phyloP scores from a whole-genome alignment of 2,329 filamentous ascomycete species.

The Beauveria bassiana region DNA sequence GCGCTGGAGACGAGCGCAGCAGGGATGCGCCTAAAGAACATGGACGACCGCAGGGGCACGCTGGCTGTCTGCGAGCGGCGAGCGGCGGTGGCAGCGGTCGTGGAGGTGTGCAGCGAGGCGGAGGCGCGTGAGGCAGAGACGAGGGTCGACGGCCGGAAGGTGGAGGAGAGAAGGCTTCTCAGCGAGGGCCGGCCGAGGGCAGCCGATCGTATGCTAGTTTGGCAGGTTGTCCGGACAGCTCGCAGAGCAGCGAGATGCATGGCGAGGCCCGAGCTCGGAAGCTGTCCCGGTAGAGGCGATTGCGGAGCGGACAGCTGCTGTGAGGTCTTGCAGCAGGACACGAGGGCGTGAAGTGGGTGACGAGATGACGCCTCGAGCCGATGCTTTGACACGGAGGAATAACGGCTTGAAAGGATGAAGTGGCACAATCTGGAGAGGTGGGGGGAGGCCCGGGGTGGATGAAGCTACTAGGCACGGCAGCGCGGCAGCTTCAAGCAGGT shows the following conservation, averaged over 20 bases:
- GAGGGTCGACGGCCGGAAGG: slow-evolving; percentile 18
- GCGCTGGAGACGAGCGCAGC: slow-evolving; percentile 61
- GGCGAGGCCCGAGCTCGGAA: slow-evolving; percentile 14
- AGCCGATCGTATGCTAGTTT: slow-evolving; percentile 47
- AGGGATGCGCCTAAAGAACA: slow-evolving; percentile 65
- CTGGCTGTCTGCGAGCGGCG: slow-evolving; percentile 26
- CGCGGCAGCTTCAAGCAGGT: no score
- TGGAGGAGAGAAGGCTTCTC: background rate
- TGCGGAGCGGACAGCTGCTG: background rate
- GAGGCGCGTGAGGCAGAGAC: slow-evolving; percentile 13
- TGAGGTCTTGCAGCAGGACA: background rate
- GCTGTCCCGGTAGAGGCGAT: slow-evolving; percentile 16
- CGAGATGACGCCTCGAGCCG: background rate
- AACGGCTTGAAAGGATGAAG: background rate
- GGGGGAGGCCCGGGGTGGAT: background rate
- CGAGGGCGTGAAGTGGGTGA: background rate
- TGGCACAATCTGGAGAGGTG: background rate
- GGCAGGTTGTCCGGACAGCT: slow-evolving; percentile 61
- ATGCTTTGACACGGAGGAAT: background rate
- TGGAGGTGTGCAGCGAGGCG: slow-evolving; percentile 15
- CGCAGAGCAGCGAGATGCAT: slow-evolving; percentile 70
- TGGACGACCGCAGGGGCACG: slow-evolving; percentile 56
- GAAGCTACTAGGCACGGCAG: no score
- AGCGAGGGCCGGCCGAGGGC: slow-evolving; percentile 41
- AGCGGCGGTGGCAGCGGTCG: slow-evolving; percentile 13